Evolutionary conservation across 305 asterid genomes (phyloP).

Genomic region (Fraxinus sp.): DNA sequence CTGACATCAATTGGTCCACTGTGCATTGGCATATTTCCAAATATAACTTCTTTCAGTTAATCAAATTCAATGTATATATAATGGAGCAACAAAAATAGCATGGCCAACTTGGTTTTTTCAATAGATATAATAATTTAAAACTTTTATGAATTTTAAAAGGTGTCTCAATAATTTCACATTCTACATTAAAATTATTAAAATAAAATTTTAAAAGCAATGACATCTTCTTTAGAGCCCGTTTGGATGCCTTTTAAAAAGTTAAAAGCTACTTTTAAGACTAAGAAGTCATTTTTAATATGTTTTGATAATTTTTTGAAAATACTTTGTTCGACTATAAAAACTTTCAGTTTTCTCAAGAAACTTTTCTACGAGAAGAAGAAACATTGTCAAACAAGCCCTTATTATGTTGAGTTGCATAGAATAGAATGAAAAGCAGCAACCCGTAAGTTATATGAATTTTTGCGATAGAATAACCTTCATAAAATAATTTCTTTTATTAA

Average conservation of each 20-base stretch:
- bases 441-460: not conserved
- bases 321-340: not conserved
- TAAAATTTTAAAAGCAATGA: not conserved
- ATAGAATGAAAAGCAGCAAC: not conserved
- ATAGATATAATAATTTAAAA: not conserved
- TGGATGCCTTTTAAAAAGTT: not conserved
- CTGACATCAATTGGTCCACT: not conserved
- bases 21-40: not conserved
- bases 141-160: not conserved
- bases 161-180: not conserved
- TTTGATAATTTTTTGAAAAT: not conserved
- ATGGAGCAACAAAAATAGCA: not conserved
- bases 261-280: not conserved
- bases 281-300: not conserved
- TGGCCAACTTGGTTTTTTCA: not conserved
- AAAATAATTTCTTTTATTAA: too few species aligned
- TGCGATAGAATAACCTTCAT: not conserved
- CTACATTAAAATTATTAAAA: not conserved
- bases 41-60: not conserved
- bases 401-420: not conserved
- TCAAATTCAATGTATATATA: not conserved
- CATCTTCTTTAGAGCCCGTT: not conserved
- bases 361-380: not conserved
- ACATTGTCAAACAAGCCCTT: not conserved
- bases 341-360: not conserved